Conservation (phyloP, 1,284 basidiomycete species). For the Amylostereum areolatum region DNA sequence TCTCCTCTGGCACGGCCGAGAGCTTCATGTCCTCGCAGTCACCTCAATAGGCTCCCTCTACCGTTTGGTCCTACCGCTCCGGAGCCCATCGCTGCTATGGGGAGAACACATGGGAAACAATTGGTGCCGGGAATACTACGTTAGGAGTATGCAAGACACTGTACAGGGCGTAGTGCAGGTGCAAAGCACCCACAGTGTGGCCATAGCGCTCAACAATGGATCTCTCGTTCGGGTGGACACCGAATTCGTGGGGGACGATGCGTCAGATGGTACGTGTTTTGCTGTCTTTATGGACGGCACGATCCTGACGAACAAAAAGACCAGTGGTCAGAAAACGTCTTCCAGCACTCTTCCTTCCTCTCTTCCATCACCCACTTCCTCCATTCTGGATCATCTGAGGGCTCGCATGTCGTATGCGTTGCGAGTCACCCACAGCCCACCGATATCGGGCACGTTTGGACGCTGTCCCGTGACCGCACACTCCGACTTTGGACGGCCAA, state of each 20-base stretch:
- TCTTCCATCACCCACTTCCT: constrained; percentile 64
- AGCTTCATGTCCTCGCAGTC: constrained; percentile 68
- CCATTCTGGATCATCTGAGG: constrained; percentile 44
- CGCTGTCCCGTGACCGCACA: constrained; percentile 83
- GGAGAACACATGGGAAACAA: constrained; percentile 43
- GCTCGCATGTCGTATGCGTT: constrained; percentile 58
- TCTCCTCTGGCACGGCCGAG: constrained; percentile 50
- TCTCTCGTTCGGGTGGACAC: constrained; percentile 68
- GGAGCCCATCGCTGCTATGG: constrained; percentile 50
- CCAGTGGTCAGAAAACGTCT: constrained; percentile 62
- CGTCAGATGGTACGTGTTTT: constrained; percentile 43
- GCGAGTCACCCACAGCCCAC: constrained; percentile 67
- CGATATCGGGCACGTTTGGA: constrained; percentile 70
- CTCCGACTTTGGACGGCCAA: constrained; percentile 78
- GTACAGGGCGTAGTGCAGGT: constrained; percentile 55
- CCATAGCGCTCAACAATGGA: constrained; percentile 63
- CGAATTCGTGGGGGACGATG: constrained; percentile 45
- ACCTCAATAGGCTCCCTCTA: constrained; percentile 73
- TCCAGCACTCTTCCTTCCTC: constrained; percentile 57
- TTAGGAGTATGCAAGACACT: constrained; percentile 45
- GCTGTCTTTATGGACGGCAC: too few species aligned
- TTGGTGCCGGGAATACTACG: constrained; percentile 65
- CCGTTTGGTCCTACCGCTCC: constrained; percentile 65
- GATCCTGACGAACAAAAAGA: too few species aligned
- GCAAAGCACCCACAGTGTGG: constrained; percentile 64